Base-by-base conservation (phyloP, 768 basidiomycete species). In the Tubosaeta brunneosetosa region DNA sequence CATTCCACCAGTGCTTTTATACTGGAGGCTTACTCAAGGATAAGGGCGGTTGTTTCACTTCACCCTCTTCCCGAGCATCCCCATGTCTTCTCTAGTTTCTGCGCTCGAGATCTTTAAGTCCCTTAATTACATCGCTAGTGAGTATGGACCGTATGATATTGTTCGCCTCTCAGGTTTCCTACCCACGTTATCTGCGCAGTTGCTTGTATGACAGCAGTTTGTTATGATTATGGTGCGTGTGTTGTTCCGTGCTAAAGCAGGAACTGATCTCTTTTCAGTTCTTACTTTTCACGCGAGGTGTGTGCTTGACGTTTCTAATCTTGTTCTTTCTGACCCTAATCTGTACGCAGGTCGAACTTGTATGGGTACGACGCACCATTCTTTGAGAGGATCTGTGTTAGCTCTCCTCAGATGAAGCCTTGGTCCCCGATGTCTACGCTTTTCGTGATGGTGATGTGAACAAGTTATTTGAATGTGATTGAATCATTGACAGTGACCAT, bases 331-430 rank as follows among this genome's bases (percentile, higher is more conserved):
- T 16, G 3, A 3, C 16, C n/a, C 17, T 36, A 11, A 49, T 33
- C 3, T 6, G 4, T 5, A 6, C 3, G 16, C 26, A 55, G 57
- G 29, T 52, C 4, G 50, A 58, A 25, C 19, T 56, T 9, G 47
- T 59, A 45, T 59, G 58, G 58, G 58, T 59, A 58, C 3, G 48
- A 3, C 7, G 17, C 12, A 37, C 7, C n/a, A 2, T 53, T 14
- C 2, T 4, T 26, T 22, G 22, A 45, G 48, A 47, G 6, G 22
- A 37, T 40, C 1, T 25, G 12, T 11, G 1, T 14, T 7, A 48
- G 41, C 17, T 12, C 42, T 47, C 8, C n/a, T n/a, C 32, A 56
- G 56, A 41, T 51, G 56, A 51, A 32, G 17, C 42, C 53, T 4
- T 60, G 57, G 58, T 46, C 57, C 25, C 5, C 7, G 9, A 55